Conservation (phyloP, 306 rosid species). For the Dryas alaskensis region DNA sequence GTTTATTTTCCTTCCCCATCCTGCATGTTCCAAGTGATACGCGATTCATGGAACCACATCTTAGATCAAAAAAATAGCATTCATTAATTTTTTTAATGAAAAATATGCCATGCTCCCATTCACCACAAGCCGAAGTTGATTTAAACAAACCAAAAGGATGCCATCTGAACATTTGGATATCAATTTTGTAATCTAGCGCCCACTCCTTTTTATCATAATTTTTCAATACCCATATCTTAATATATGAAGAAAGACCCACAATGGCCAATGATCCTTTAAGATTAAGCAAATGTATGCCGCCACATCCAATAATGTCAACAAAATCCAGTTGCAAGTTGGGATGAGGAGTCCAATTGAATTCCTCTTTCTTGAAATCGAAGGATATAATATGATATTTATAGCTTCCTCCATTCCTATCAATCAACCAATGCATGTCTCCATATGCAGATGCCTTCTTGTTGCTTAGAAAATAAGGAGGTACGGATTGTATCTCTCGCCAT, state of each 20-base stretch:
- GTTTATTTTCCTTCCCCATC: no score
- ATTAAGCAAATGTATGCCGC: neutral
- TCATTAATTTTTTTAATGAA: neutral
- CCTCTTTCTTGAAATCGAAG: neutral
- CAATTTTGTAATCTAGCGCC: neutral
- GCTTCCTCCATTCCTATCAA: neutral
- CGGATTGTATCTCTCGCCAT: neutral
- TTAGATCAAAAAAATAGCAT: neutral
- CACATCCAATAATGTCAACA: neutral
- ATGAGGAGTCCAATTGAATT: constrained; percentile 4
- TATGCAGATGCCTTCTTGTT: neutral
- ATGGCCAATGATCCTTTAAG: neutral
- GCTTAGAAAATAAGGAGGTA: neutral
- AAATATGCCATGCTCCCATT: neutral
- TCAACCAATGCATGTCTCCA: constrained; percentile 7
- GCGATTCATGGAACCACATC: no score
- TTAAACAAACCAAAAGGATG: no score
- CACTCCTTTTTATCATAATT: neutral
- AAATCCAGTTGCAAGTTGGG: neutral
- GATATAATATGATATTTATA: neutral
- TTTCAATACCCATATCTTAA: neutral
- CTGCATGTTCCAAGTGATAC: no score
- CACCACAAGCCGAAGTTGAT: neutral
- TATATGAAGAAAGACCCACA: neutral
- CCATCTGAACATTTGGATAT: neutral